phyloP scores from a whole-genome alignment of 495 filamentous ascomycete species.

The Penicillium salamii region DNA sequence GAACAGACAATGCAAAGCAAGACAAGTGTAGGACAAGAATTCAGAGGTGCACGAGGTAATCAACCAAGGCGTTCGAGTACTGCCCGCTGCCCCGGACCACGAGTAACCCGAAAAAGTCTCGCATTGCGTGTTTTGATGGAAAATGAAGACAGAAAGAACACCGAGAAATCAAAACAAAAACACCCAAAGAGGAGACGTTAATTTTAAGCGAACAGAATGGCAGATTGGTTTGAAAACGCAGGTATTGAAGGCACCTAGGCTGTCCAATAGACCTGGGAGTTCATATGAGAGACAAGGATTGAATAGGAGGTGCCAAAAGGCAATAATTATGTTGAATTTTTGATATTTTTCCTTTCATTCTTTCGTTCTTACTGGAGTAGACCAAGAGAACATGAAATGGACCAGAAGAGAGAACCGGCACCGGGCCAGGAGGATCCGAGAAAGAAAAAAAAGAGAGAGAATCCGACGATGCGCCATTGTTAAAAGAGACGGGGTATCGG shows the following conservation, averaged over 20 bases:
- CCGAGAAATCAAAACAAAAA: too few relatives aligned
- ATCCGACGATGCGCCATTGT: constrained; percentile 33
- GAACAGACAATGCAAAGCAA: constrained; percentile 3
- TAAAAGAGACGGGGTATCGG: constrained; percentile 40
- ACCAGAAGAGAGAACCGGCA: constrained; percentile 13
- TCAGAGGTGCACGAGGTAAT: not conserved
- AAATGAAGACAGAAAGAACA: too few relatives aligned
- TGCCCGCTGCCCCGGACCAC: too few relatives aligned
- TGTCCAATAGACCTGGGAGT: too few relatives aligned
- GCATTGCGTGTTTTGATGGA: too few relatives aligned
- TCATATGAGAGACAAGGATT: too few relatives aligned
- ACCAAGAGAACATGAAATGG: not conserved
- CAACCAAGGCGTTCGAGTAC: too few relatives aligned
- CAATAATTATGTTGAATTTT: constrained; percentile 40
- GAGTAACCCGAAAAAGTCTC: too few relatives aligned
- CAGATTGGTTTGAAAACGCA: too few relatives aligned
- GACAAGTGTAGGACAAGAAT: not conserved
- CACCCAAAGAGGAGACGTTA: too few relatives aligned
- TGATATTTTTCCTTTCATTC: constrained; percentile 9
- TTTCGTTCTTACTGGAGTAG: constrained; percentile 4
- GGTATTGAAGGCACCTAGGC: too few relatives aligned
- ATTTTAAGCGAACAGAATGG: too few relatives aligned
- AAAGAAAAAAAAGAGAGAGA: constrained; percentile 26
- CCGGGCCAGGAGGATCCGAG: constrained; percentile 17
- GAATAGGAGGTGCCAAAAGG: constrained; percentile 7